These are phyloP conservation scores for Talaromyces verruculosus DNA, from an alignment of 2,329 filamentous ascomycete genomes.

Conservation along the genomic window DNA sequence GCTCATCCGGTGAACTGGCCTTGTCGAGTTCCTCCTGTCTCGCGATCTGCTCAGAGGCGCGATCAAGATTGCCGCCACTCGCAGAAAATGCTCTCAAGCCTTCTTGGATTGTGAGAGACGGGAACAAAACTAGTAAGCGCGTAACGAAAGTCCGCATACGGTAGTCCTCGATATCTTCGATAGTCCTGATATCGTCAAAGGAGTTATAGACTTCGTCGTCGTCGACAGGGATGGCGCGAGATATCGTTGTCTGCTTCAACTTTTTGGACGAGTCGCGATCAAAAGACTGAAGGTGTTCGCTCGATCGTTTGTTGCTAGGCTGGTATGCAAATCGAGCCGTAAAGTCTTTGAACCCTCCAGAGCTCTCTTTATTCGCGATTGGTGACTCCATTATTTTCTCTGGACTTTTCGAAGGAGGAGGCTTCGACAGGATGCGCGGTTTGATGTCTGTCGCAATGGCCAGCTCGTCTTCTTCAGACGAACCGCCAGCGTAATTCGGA, in stretches of 20 bases:
- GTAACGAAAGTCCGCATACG: slow-evolving; percentile 52
- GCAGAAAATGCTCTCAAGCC: slow-evolving; percentile 53
- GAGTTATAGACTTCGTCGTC: slow-evolving; percentile 19
- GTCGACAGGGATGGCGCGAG: slow-evolving; percentile 48
- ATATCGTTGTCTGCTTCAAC: slow-evolving; percentile 43
- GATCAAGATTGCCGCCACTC: slow-evolving; percentile 55
- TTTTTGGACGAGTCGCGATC: slow-evolving; percentile 42
- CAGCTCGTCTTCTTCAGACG: slow-evolving; percentile 59
- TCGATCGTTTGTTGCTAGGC: slow-evolving; percentile 41
- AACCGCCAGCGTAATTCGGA: slow-evolving; percentile 61
- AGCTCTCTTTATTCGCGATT: slow-evolving; percentile 28
- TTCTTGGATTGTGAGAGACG: slow-evolving; percentile 46
- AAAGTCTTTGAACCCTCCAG: slow-evolving; percentile 44
- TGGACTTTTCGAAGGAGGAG: slow-evolving; percentile 37
- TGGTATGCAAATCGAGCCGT: slow-evolving; percentile 46
- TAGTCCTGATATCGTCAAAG: slow-evolving; percentile 37
- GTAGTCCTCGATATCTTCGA: slow-evolving; percentile 55
- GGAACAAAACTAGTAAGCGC: slow-evolving; percentile 53
- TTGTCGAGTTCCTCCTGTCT: slow-evolving; percentile 37
- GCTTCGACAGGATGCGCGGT: slow-evolving; percentile 57
- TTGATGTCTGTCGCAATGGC: slow-evolving; percentile 58
- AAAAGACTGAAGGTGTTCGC: slow-evolving; percentile 44
- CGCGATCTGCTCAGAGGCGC: slow-evolving; percentile 53
- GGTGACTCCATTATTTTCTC: slow-evolving; percentile 47
- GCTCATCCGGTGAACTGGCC: slow-evolving; percentile 17